Evolutionary conservation across 768 basidiomycete species (phyloP).

Genomic region (Phylloporus arenicola): DNA sequence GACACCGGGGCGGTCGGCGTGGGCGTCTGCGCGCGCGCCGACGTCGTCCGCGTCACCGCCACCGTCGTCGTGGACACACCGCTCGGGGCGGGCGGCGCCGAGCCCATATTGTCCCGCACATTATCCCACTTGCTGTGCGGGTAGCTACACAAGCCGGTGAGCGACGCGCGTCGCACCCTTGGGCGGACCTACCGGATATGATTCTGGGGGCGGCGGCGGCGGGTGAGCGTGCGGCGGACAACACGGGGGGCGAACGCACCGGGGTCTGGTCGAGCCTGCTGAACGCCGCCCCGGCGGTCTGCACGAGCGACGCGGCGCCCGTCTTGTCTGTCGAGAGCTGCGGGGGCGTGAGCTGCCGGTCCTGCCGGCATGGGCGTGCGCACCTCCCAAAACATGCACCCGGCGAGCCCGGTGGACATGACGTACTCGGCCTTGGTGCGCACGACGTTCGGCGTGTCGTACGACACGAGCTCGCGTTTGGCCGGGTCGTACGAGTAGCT

Average conservation of each 20-base stretch:
- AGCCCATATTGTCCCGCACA: conserved; percentile 59
- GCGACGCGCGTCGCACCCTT: neutral
- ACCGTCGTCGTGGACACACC: neutral
- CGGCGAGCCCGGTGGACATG: conserved; percentile 51
- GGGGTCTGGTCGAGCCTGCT: conserved; percentile 53
- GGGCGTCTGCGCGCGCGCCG: conserved; percentile 10
- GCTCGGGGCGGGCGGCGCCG: conserved; percentile 1
- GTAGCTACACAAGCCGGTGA: conserved; percentile 38
- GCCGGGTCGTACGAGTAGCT: conserved; percentile 71
- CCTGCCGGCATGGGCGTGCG: neutral
- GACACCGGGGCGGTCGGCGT: conserved; percentile 12
- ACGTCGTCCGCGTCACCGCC: neutral
- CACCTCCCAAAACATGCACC: conserved; percentile 72
- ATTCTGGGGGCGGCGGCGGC: conserved; percentile 33
- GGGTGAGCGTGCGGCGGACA: neutral
- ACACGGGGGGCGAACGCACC: conserved; percentile 14
- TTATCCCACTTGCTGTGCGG: conserved; percentile 71
- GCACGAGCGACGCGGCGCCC: conserved; percentile 54
- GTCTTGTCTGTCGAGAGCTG: conserved; percentile 56
- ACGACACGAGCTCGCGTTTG: conserved; percentile 67
- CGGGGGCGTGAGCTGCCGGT: neutral
- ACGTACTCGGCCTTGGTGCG: conserved; percentile 66
- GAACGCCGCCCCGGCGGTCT: conserved; percentile 40
- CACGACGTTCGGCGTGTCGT: conserved; percentile 69
- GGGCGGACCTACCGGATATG: conserved; percentile 45